Conservation (phyloP, 768 basidiomycete genomes). For the Suillus plorans region DNA sequence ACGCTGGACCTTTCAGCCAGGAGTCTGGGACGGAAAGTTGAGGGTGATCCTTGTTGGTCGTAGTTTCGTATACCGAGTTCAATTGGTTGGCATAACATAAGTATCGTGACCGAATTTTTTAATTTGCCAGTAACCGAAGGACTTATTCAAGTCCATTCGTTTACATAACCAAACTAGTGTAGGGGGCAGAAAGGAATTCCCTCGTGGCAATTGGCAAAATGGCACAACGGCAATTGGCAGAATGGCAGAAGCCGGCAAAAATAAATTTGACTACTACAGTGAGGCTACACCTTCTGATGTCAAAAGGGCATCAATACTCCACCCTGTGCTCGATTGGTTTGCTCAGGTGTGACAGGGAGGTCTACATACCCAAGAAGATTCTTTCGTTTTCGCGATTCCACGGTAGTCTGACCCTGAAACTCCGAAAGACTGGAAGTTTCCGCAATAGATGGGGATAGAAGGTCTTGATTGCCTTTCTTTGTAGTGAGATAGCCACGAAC, state of each 20-base stretch:
- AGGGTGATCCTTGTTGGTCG: constrained; percentile 14
- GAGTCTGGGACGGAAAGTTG: constrained; percentile 10
- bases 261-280: too few species aligned
- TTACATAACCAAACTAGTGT: too few species aligned
- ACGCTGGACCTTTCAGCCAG: constrained; percentile 10
- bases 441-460: background rate
- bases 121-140: constrained; percentile 9
- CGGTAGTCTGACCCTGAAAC: background rate
- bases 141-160: too few species aligned
- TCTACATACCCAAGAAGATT: constrained; percentile 2
- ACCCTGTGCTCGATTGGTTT: background rate
- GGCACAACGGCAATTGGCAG: too few species aligned
- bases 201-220: too few species aligned
- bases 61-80: constrained; percentile 6
- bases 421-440: background rate
- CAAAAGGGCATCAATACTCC: too few species aligned
- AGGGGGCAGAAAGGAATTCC: too few species aligned
- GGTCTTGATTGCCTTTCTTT: background rate
- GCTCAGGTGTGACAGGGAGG: background rate
- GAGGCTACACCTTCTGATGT: too few species aligned
- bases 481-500: background rate
- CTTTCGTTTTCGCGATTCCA: background rate
- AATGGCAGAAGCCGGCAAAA: too few species aligned
- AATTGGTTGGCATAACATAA: constrained; percentile 6
- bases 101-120: background rate